These are phyloP conservation scores for Sporisorium reilianum DNA, from an alignment of 1,284 basidiomycete genomes.

Conservation along the genomic window DNA sequence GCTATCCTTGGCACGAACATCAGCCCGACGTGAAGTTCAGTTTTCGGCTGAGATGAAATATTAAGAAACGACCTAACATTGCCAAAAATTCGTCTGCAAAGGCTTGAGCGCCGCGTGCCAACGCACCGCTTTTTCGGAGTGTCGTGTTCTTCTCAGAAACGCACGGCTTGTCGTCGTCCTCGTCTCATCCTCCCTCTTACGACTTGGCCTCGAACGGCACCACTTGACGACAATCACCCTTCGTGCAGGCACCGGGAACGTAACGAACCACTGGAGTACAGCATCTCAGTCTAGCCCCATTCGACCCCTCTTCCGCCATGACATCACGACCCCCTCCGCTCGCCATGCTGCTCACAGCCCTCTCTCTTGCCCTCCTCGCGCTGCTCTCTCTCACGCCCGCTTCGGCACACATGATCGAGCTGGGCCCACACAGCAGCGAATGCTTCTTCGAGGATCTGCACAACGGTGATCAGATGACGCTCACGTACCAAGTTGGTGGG, in stretches of 20 bases:
- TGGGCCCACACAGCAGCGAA: conserved; percentile 84
- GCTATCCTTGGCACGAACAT: no score
- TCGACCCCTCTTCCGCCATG: background rate
- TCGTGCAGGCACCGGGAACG: background rate
- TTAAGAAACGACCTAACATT: no score
- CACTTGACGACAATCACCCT: background rate
- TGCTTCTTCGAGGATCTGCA: conserved; percentile 99
- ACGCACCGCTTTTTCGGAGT: background rate
- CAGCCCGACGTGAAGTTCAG: no score
- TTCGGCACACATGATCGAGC: conserved; percentile 72
- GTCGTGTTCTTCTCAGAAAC: background rate
- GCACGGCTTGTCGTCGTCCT: background rate
- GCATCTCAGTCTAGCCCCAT: background rate
- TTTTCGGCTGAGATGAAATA: no score
- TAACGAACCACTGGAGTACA: background rate
- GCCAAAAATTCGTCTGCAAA: background rate
- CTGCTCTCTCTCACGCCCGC: conserved; percentile 7
- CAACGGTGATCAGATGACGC: conserved; percentile 96
- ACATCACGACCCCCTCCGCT: conserved; percentile 9
- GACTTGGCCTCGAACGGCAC: background rate
- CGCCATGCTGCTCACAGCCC: conserved; percentile 2
- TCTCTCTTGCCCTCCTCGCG: conserved; percentile 14
- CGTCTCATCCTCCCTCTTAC: background rate
- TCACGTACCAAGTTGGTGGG: conserved; percentile 97
- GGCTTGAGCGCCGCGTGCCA: conserved; percentile 11